Evolutionary conservation across 2,329 filamentous ascomycete species (phyloP).

Genomic region (Cadophora malorum): DNA sequence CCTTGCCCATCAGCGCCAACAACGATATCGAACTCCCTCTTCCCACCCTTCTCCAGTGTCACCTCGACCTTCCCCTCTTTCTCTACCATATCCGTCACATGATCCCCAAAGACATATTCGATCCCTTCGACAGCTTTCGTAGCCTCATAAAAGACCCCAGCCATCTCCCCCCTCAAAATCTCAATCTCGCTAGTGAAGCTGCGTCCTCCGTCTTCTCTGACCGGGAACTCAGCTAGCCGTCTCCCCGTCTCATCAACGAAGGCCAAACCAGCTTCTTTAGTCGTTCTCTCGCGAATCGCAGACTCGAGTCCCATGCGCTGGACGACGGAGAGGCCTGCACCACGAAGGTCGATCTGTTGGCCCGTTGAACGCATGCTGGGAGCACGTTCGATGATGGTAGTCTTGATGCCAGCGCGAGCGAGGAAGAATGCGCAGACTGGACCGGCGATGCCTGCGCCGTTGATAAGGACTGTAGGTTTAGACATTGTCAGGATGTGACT

Average conservation of each 20-base stretch:
- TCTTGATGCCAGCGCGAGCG: conserved; percentile 34
- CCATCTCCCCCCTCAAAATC: conserved; percentile 53
- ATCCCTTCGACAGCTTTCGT: conserved; percentile 37
- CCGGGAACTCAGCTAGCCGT: conserved; percentile 49
- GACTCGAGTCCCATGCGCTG: conserved; percentile 58
- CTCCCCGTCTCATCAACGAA: conserved; percentile 51
- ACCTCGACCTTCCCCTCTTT: conserved; percentile 46
- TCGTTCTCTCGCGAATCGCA: conserved; percentile 49
- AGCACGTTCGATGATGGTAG: conserved; percentile 52
- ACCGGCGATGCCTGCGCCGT: conserved; percentile 20
- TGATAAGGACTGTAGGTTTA: conserved; percentile 21
- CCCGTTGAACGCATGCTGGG: conserved; percentile 53
- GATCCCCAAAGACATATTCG: conserved; percentile 46
- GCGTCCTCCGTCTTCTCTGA: conserved; percentile 41
- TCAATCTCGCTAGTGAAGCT: conserved; percentile 53
- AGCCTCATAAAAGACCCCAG: conserved; percentile 49
- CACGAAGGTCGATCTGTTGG: conserved; percentile 61
- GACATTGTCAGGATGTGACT: conserved; percentile 13
- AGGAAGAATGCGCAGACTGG: conserved; percentile 23
- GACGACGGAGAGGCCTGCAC: conserved; percentile 56
- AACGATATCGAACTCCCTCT: conserved; percentile 55
- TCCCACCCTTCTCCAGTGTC: conserved; percentile 51
- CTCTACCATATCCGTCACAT: conserved; percentile 38
- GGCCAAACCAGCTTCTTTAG: conserved; percentile 54
- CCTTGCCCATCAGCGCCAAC: conserved; percentile 62